Evolutionary conservation across 2,329 filamentous ascomycete species (phyloP).

Genomic region (Talaromyces verruculosus): DNA sequence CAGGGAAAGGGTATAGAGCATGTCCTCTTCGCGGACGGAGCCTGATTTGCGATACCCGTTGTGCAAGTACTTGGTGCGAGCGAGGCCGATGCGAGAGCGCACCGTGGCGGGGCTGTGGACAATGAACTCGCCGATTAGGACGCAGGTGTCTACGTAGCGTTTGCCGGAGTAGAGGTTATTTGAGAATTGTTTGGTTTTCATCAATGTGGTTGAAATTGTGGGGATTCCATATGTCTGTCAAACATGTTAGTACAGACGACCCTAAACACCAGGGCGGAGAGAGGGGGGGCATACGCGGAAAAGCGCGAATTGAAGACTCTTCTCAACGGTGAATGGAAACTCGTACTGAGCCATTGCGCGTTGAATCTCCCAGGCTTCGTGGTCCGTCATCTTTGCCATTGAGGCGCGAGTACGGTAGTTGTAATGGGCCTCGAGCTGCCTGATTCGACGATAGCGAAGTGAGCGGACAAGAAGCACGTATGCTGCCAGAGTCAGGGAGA

Average conservation of each 20-base stretch:
- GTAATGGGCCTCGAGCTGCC: constrained; percentile 43
- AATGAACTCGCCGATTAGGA: constrained; percentile 53
- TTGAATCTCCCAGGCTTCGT: constrained; percentile 55
- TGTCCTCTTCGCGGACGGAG: constrained; percentile 61
- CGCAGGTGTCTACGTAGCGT: constrained; percentile 54
- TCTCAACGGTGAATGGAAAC: constrained; percentile 55
- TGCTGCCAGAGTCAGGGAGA: neutral
- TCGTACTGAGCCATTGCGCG: constrained; percentile 51
- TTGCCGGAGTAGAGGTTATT: constrained; percentile 51
- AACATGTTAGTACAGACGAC: constrained; percentile 2
- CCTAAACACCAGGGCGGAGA: neutral
- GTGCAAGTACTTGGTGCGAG: constrained; percentile 66
- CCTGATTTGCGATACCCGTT: constrained; percentile 56
- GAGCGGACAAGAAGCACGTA: constrained; percentile 26
- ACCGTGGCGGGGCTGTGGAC: constrained; percentile 45
- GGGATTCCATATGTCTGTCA: constrained; percentile 57
- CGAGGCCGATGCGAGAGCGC: constrained; percentile 54
- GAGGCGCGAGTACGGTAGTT: constrained; percentile 48
- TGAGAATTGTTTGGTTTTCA: constrained; percentile 52
- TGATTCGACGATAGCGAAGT: constrained; percentile 37
- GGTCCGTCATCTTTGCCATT: constrained; percentile 54
- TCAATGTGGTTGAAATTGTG: constrained; percentile 52
- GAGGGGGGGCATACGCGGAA: constrained; percentile 49
- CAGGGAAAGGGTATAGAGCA: constrained; percentile 64
- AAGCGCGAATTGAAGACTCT: constrained; percentile 58